Evolutionary conservation across 345 rosid genomes (phyloP), one percentile per base, ranked within the genome.

Genomic region (Orychophragmus violaceus): DNA sequence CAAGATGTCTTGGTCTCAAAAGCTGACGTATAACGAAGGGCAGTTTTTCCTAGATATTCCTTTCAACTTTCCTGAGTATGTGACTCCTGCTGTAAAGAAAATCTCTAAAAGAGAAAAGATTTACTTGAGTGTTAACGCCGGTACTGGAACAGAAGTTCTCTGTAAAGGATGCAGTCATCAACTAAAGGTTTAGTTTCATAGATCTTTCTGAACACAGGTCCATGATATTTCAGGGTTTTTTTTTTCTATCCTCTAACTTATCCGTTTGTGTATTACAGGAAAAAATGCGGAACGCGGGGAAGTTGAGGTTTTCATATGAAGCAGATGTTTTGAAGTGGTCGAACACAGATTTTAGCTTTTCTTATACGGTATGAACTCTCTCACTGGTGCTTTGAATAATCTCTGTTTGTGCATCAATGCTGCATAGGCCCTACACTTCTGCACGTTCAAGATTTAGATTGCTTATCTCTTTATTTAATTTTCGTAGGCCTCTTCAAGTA

Each of bases 241-340:
- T 46, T 22, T 39, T 22, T 23, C 21, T 49, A 12, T 16, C 25
- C 5, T 42, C 0, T 39, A 39, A n/a, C n/a, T n/a, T n/a, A n/a
- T n/a, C 32, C 27, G 16, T 16, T 44, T 33, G 35, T 62, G 13
- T 13, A 4, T 66, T 79, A 8, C 82, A 94, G 99, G 84, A 88
- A 79, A 64, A 82, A 68, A 70, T 77, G 27, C 82, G 90, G 37
- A 81, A 78, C 1, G 81, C 71, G 2, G 96, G 95, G 54, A 82
- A 77, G 48, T 70, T 88, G 76, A 72, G 84, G 59, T 87, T 81
- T 76, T 62, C 75, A 12, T 82, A 88, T 77, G 99, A 88, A 81
- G 71, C 91, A 64, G 92, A 90, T 54, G 95, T 94, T 79, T 89
- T 90, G 27, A 70, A 77, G 35, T 94, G 99, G 99, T 83, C 95